Evolutionary conservation across 1,284 basidiomycete species (phyloP).

Genomic region (Ganoderma resinaceum): DNA sequence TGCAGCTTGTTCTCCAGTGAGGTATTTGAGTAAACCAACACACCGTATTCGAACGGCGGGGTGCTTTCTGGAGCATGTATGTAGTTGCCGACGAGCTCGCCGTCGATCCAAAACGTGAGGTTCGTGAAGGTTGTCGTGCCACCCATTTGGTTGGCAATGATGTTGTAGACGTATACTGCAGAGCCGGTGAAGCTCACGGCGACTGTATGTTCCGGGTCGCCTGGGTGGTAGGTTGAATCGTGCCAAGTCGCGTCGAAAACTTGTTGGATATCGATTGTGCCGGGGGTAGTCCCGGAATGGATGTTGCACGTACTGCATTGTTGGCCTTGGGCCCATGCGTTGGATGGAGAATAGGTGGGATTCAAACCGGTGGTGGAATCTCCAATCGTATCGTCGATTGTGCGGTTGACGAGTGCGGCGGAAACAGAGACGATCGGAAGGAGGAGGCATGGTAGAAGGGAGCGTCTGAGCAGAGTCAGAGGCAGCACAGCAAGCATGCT

Average conservation of each 20-base stretch:
- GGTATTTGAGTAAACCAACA: slow-evolving; percentile 39
- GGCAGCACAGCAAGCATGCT: slow-evolving; percentile 11
- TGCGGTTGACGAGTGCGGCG: slow-evolving; percentile 12
- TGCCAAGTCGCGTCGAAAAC: slow-evolving; percentile 22
- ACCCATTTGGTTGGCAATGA: slow-evolving; percentile 12
- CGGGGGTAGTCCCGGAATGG: not conserved
- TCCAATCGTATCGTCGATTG: slow-evolving; percentile 24
- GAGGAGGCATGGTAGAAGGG: not conserved
- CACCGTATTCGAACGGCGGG: slow-evolving; percentile 31
- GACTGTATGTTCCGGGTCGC: not conserved
- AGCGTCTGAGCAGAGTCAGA: not conserved
- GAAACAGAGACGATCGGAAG: not conserved
- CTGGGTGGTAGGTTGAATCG: slow-evolving; percentile 20
- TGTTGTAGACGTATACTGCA: slow-evolving; percentile 26
- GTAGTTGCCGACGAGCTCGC: slow-evolving; percentile 8
- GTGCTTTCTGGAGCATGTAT: slow-evolving; percentile 1
- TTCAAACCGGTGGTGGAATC: slow-evolving; percentile 6
- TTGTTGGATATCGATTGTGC: not conserved
- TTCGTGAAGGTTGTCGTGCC: slow-evolving; percentile 15
- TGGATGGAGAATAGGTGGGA: slow-evolving; percentile 11
- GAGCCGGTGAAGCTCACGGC: slow-evolving; percentile 12
- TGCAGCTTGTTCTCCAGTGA: slow-evolving; percentile 8
- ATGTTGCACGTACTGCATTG: slow-evolving; percentile 17
- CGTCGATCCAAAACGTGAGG: slow-evolving; percentile 19
- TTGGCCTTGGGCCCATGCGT: slow-evolving; percentile 16